Base-by-base conservation (phyloP, 176 grass and related monocot genomes). In the Aegilops umbellulata region DNA sequence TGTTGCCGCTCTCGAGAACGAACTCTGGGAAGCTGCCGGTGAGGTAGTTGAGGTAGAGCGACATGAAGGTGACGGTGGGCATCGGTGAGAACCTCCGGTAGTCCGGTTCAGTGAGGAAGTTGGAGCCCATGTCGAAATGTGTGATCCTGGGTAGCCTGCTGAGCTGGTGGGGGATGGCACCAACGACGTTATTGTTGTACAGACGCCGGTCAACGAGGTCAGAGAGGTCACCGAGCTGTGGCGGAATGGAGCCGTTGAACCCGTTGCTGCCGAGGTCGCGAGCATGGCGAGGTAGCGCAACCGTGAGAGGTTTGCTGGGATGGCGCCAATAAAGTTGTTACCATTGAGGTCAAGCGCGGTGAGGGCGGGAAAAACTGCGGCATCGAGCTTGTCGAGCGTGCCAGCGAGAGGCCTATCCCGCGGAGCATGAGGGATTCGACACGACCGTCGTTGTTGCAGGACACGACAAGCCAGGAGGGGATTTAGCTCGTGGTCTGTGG, bases 141-240 rank as follows among this genome's bases (percentile, higher is more conserved):
- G 10, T 53, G 53, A 93, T 71, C 79, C 74, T 88, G 2, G 82
- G 84, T 1, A 93, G 94, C 14, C 36, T 38, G 22, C 79, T 96
- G 2, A 96, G 91, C 77, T 90, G 86, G 53, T 78, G n/a, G 0
- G 94, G 94, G 41, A 90, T 79, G 4, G 9, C 41, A 10, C 35
- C 85, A 19, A 0, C 57, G 61, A 96, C 77, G 86, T 74, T 90
- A 67, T 96, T 96, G 87, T 92, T 88, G 86, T 76, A 90, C 25
- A 96, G 87, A 4, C 87, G 84, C 4, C 93, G 91, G 2, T 91
- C 74, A 8, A 93, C 32, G 49, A 96, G 81, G 78, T 81, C 35
- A 1, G 79, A 75, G 34, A 96, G 84, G 38, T 85, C 80, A 47
- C 94, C 87, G 4, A 96, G 63, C 89, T 93, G 77, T 24, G 85